phyloP scores from a whole-genome alignment of 805 yeast species.

The Candida palmyrensis region DNA sequence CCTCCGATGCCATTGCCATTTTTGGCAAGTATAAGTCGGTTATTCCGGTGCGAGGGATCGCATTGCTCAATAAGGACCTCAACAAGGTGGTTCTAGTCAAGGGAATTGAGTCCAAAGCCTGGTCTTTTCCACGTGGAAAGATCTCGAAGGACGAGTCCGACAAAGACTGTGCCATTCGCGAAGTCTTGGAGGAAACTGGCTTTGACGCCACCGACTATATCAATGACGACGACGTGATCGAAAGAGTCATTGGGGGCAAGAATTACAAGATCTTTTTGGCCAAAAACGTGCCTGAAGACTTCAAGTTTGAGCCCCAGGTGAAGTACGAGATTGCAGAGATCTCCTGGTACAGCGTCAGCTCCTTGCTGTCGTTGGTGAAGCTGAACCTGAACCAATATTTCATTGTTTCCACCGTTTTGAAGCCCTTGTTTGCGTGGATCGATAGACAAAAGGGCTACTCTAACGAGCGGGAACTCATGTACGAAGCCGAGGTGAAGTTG shows the following conservation, averaged over 20 bases:
- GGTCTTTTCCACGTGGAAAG: conserved; percentile 98
- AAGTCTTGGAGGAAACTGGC: conserved; percentile 90
- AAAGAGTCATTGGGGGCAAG: conserved; percentile 77
- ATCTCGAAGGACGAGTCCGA: conserved; percentile 91
- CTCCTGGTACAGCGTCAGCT: conserved; percentile 66
- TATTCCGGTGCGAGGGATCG: conserved; percentile 96
- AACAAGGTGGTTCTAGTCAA: conserved; percentile 73
- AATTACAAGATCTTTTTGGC: conserved; percentile 79
- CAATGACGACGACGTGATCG: conserved; percentile 68
- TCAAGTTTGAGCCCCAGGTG: conserved; percentile 72
- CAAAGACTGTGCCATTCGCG: conserved; percentile 84
- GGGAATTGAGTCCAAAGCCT: conserved; percentile 72
- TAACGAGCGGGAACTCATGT: conserved; percentile 55
- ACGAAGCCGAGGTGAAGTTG: conserved; percentile 59
- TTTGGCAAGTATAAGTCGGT: conserved; percentile 83
- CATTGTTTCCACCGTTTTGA: conserved; percentile 43
- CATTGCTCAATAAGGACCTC: conserved; percentile 67
- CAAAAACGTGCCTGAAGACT: conserved; percentile 71
- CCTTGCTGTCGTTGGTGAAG: conserved; percentile 36
- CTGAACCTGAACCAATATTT: conserved; percentile 34
- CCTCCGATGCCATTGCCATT: conserved; percentile 69
- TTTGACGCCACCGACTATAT: conserved; percentile 70
- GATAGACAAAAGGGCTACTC: conserved; percentile 44
- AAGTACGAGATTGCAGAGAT: conserved; percentile 84
- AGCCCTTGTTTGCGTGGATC: conserved; percentile 52